Percentiles rank a stretch among this genome's conserved stretches.
Evolutionary conservation across 2,329 filamentous ascomycete genomes (phyloP).

Genomic region (Xenoacremonium recifei): DNA sequence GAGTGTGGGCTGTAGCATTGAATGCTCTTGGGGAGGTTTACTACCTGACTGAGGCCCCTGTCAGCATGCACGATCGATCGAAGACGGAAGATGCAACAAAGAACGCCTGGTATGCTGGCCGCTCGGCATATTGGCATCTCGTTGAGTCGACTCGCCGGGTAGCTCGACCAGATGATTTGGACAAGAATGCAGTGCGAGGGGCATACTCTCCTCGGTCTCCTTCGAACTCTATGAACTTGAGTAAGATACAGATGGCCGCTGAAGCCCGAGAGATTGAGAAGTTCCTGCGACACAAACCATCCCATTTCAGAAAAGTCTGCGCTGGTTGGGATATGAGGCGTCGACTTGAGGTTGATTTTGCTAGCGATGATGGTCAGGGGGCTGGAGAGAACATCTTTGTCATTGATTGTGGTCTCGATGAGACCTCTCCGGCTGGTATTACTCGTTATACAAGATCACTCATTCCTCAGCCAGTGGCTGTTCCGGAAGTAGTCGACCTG

Average conservation of each 20-base stretch:
- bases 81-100: slow-evolving; percentile 57
- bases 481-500: neutral
- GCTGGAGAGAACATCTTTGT: slow-evolving; percentile 77
- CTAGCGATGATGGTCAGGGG: slow-evolving; percentile 71
- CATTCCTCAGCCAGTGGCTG: slow-evolving; percentile 12
- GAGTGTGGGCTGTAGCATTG: slow-evolving; percentile 88
- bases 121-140: slow-evolving; percentile 77
- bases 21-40: slow-evolving; percentile 93
- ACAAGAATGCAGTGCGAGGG: slow-evolving; percentile 64
- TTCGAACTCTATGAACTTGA: slow-evolving; percentile 69
- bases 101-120: slow-evolving; percentile 77
- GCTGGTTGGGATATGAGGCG: slow-evolving; percentile 91
- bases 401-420: slow-evolving; percentile 68
- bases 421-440: slow-evolving; percentile 47
- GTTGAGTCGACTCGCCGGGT: slow-evolving; percentile 74
- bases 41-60: slow-evolving; percentile 73
- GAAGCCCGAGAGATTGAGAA: slow-evolving; percentile 82
- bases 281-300: slow-evolving; percentile 70
- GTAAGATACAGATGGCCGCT: slow-evolving; percentile 65
- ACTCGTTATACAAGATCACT: slow-evolving; percentile 42
- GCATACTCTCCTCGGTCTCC: slow-evolving; percentile 82
- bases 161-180: slow-evolving; percentile 70
- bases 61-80: slow-evolving; percentile 47
- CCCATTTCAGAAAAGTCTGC: slow-evolving; percentile 75
- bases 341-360: slow-evolving; percentile 84